A percentile compares a stretch with the other conserved stretches of the same genome.
Conservation (phyloP, 169 alveolate species). For the Cryptosporidium felis region DNA sequence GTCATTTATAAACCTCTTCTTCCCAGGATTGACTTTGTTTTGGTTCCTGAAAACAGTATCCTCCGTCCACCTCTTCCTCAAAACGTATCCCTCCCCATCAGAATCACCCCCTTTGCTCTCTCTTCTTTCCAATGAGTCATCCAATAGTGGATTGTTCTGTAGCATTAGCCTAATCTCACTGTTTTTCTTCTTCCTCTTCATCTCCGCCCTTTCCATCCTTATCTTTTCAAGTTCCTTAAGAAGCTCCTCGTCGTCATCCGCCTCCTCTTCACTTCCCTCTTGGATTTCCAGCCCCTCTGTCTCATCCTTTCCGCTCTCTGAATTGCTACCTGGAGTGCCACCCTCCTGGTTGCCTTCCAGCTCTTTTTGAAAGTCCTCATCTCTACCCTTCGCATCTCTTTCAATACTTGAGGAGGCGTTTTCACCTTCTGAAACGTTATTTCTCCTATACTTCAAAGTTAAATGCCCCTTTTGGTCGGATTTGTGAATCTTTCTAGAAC, state of each 20-base stretch:
- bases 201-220: not conserved
- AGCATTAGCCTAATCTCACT: constrained; percentile 11
- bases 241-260: constrained; percentile 54
- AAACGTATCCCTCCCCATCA: not conserved
- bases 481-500: constrained; percentile 18
- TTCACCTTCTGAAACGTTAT: not conserved
- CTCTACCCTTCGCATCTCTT: not conserved
- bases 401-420: not conserved
- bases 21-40: constrained; percentile 5
- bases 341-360: not conserved
- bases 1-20: constrained; percentile 54
- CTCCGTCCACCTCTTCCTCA: constrained; percentile 64
- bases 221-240: constrained; percentile 33
- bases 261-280: not conserved
- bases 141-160: constrained; percentile 35
- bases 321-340: not conserved
- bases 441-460: constrained; percentile 35
- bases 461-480: constrained; percentile 61
- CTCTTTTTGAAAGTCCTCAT: not conserved
- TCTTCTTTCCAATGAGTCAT: not conserved
- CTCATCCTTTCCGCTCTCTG: constrained; percentile 11
- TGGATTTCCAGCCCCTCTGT: not conserved
- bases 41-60: constrained; percentile 64
- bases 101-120: not conserved
- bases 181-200: not conserved